Base-by-base conservation (phyloP, 495 filamentous ascomycete species). In the Viridothelium virens region DNA sequence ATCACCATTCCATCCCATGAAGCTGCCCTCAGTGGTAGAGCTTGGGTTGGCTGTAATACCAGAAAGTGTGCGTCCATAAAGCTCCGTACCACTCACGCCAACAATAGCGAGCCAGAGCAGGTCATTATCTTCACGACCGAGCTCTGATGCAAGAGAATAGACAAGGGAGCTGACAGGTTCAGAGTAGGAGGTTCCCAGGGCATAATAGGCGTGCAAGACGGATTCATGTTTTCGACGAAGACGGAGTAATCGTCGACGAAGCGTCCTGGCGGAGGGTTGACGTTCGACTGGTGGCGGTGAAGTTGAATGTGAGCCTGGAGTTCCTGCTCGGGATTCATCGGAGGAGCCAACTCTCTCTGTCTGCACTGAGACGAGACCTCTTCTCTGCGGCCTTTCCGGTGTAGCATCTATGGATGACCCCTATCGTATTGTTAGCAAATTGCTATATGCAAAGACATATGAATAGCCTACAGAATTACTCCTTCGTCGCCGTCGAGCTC, bases 101-200 rank as follows among this genome's bases (percentile, higher is more conserved):
- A 97, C 89, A 69, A 97, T 96, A 10, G 91, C 84, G 59, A 95
- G 82, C 94, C 94, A 98, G 38, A 98, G 85, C 38, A 97, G 79
- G 70, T 98, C 92, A 71, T 97, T 97, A 72, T 97, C 93, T 79
- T 98, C 94, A 48, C 91, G 88, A 66, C 93, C 95, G 11, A 97
- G 84, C 70, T 97, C 94, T 1, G 92, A 96, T 18, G 92, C 94
- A 4, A 98, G 82, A 2, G 91, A 95, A 77, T 97, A 98, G 67
- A 98, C 79, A 72, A 98, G 84, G 0, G 91, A 92, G 0, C 91
- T 96, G 66, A 97, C 90, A 36, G 94, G 94, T 72, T 97, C 95
- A 2, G 92, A 91, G 73, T 96, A 96, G 31, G 92, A 93, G 12
- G 91, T 87, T 53, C 94, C 94, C 12, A 91, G 79, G 5, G 85